A percentile compares a stretch with the other conserved stretches of the same genome.
These are phyloP conservation scores for Penicillium sp. DNA, from an alignment of 2,329 filamentous ascomycete genomes.

Conservation along the genomic window DNA sequence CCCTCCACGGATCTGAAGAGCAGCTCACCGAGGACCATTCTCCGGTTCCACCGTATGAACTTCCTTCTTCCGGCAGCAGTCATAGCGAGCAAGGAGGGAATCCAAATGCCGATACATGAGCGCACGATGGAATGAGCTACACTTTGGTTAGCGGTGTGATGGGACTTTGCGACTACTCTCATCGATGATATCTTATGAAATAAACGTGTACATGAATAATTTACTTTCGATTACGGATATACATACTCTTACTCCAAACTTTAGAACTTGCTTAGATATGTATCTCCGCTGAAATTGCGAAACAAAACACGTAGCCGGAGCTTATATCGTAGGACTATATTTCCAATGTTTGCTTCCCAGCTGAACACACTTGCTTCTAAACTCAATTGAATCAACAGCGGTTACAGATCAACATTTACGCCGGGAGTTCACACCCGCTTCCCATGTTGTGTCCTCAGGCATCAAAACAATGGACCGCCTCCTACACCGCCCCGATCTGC, in stretches of 20 bases:
- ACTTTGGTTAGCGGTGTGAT: not conserved
- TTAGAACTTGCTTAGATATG: not conserved
- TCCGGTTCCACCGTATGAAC: constrained; percentile 27
- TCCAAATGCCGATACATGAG: constrained; percentile 4
- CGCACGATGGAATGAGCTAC: not conserved
- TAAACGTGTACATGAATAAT: constrained; percentile 13
- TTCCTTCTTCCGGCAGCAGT: constrained; percentile 23
- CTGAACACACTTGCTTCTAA: not conserved
- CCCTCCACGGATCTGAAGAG: constrained; percentile 13
- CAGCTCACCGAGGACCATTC: constrained; percentile 19
- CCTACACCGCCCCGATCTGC: constrained; percentile 31
- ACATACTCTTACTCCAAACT: not conserved
- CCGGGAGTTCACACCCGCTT: not conserved
- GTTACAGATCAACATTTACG: not conserved
- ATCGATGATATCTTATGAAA: not conserved
- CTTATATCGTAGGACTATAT: not conserved
- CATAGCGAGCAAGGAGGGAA: constrained; percentile 14
- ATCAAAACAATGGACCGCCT: constrained; percentile 21
- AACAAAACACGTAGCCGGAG: not conserved
- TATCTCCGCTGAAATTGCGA: not conserved
- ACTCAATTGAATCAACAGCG: not conserved
- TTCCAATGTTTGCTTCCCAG: not conserved
- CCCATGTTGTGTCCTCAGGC: constrained; percentile 1
- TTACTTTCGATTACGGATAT: not conserved
- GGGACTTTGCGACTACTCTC: not conserved